Conservation (phyloP, 139 green algal species). For the Desmodesmus armatus region DNA sequence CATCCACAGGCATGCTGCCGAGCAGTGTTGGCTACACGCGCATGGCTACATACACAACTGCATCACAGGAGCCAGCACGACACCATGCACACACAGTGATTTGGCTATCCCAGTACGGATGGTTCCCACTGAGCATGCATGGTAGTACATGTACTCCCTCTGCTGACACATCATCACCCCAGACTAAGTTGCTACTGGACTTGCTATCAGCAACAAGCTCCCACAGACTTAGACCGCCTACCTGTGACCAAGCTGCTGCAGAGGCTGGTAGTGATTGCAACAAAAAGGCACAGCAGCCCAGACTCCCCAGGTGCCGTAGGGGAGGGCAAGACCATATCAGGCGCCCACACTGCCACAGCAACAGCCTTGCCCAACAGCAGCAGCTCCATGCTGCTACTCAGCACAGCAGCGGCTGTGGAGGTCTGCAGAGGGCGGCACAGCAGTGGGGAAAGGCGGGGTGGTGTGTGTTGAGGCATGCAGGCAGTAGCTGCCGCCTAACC, state of each 20-base stretch:
- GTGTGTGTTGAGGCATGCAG: not conserved
- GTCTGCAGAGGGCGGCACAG: not conserved
- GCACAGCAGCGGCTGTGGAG: not conserved
- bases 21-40: no score
- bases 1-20: no score
- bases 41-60: no score
- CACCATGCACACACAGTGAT: no score
- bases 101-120: no score
- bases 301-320: not conserved
- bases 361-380: conserved; percentile 73
- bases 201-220: conserved; percentile 1
- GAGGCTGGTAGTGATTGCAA: conserved; percentile 40
- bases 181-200: not conserved
- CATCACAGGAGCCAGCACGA: no score
- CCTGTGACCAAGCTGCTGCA: conserved; percentile 28
- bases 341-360: conserved; percentile 59
- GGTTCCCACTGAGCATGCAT: no score
- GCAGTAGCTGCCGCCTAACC: not conserved
- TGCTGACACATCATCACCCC: no score
- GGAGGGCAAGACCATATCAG: conserved; percentile 55
- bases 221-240: not conserved
- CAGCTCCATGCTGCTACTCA: conserved; percentile 47
- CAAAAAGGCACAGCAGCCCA: conserved; percentile 63
- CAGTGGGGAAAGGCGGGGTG: not conserved
- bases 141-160: no score